Conservation (phyloP, 2,329 filamentous ascomycete species). For the Aureobasidium sp. region DNA sequence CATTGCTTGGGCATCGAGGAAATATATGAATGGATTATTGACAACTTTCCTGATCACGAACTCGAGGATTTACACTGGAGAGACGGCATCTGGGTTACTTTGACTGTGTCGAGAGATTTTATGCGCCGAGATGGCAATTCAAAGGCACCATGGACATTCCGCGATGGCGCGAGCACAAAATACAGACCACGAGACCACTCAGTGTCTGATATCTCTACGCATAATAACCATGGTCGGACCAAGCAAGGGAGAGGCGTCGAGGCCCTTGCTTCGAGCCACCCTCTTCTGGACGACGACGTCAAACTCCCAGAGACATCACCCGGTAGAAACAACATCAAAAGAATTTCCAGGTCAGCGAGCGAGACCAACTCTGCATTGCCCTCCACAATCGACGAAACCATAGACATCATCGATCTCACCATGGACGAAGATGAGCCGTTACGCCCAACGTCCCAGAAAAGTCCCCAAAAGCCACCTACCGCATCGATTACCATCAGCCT, state of each 20-base stretch:
- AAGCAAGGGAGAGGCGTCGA: background rate
- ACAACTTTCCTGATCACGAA: constrained; percentile 24
- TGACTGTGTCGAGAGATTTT: constrained; percentile 22
- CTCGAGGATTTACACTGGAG: constrained; percentile 19
- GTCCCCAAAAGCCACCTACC: background rate
- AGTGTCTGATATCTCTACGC: background rate
- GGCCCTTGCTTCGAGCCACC: background rate
- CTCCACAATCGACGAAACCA: background rate
- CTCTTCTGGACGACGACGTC: background rate
- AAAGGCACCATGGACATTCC: background rate
- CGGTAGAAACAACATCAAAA: background rate
- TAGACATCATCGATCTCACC: background rate
- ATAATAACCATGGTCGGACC: background rate
- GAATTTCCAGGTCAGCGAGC: background rate
- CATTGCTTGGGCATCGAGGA: constrained; percentile 20
- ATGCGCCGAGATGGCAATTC: background rate
- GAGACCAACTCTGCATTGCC: background rate
- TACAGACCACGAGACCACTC: background rate
- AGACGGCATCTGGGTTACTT: background rate
- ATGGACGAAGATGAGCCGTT: background rate
- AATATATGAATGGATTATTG: constrained; percentile 24
- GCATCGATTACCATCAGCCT: background rate
- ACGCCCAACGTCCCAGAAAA: background rate
- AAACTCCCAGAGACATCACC: background rate
- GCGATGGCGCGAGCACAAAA: background rate